Evolutionary conservation across 495 filamentous ascomycete genomes (phyloP).

Genomic region (Podospora pseudocomata): DNA sequence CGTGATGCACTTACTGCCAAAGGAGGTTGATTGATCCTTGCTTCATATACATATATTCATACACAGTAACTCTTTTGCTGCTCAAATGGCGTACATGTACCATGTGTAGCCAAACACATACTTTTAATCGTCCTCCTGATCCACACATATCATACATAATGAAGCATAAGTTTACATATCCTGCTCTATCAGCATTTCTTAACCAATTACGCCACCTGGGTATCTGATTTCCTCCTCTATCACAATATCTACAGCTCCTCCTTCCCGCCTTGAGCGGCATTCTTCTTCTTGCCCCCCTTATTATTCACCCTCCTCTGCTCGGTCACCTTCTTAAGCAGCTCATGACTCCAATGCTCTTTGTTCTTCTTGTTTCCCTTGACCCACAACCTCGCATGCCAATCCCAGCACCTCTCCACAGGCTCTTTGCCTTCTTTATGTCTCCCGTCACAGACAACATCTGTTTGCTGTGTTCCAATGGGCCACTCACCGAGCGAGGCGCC

Average conservation of each 20-base stretch:
- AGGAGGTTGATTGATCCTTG: too few species aligned
- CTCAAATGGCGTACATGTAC: too few species aligned
- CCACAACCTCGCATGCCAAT: constrained; percentile 35
- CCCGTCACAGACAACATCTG: constrained; percentile 27
- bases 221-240: neutral
- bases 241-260: constrained; percentile 19
- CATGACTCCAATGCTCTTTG: constrained; percentile 33
- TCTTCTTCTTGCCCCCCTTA: neutral
- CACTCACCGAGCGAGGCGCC: constrained; percentile 49
- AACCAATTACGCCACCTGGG: neutral
- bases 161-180: neutral
- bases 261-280: constrained; percentile 14
- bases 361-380: constrained; percentile 18
- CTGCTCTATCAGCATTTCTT: neutral
- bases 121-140: too few species aligned
- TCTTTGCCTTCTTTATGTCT: constrained; percentile 18
- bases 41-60: too few species aligned
- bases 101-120: too few species aligned
- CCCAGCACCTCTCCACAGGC: constrained; percentile 36
- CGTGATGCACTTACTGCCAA: too few species aligned
- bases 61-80: too few species aligned
- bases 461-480: constrained; percentile 33
- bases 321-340: constrained; percentile 25
- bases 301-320: constrained; percentile 23
- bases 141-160: too few species aligned